Percentiles rank a stretch among this genome's conserved stretches.
Conservation (phyloP, 2,329 filamentous ascomycete genomes). For the Fusarium sp. region DNA sequence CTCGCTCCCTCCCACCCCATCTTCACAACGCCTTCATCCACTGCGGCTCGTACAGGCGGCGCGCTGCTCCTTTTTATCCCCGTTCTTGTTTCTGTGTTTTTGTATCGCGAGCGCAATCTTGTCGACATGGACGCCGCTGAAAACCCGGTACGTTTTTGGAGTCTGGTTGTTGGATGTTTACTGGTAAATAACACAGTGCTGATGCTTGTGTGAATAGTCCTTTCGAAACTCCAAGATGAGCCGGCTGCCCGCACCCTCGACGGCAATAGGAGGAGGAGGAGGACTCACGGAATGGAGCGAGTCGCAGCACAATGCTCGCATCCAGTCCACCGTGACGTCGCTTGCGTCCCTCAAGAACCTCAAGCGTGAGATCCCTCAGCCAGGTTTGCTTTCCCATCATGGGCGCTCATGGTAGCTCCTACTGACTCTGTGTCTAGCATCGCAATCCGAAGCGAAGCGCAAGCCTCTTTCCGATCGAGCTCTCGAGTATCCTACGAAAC, state of each 20-base stretch:
- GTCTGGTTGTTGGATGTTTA: neutral
- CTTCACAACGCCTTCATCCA: conserved; percentile 49
- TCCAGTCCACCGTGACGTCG: conserved; percentile 60
- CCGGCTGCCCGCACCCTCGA: conserved; percentile 52
- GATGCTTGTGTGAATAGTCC: conserved; percentile 35
- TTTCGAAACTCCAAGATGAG: conserved; percentile 52
- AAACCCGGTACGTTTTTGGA: conserved; percentile 47
- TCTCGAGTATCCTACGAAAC: conserved; percentile 64
- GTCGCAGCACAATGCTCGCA: conserved; percentile 73
- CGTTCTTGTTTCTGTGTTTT: conserved; percentile 45
- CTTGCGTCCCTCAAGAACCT: conserved; percentile 58
- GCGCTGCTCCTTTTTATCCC: conserved; percentile 56
- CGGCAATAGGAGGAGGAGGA: conserved; percentile 51
- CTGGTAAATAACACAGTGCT: conserved; percentile 12
- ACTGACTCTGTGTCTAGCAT: conserved; percentile 56
- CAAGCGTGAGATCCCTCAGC: conserved; percentile 67
- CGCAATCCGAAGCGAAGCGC: conserved; percentile 72
- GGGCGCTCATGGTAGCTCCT: neutral
- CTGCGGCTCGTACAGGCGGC: conserved; percentile 47
- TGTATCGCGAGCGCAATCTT: conserved; percentile 43
- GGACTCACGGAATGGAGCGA: conserved; percentile 70
- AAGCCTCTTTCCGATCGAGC: conserved; percentile 71
- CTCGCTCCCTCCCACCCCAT: conserved; percentile 10
- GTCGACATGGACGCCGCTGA: conserved; percentile 54
- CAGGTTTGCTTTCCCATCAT: conserved; percentile 53